phyloP scores from a whole-genome alignment of 164 flowering plant species.

The Liquidambar formosana region DNA sequence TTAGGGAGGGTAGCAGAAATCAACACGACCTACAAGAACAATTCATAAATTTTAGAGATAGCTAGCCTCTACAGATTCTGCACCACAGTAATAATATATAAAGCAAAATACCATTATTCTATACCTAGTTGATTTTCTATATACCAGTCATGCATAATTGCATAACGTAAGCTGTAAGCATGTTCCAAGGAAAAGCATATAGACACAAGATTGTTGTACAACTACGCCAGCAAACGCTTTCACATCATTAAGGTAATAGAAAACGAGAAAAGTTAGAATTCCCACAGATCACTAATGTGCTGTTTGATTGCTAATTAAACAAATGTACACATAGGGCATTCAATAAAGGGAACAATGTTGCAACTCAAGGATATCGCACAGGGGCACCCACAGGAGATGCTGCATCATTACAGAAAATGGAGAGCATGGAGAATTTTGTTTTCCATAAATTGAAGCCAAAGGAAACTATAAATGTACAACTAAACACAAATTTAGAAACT shows the following conservation, averaged over 20 bases:
- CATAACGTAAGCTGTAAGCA: neutral
- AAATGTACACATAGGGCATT: no score
- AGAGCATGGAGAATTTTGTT: neutral
- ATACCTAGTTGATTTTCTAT: neutral
- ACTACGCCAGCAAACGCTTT: neutral
- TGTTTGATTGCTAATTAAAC: no score
- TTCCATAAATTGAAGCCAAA: neutral
- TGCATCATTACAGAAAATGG: neutral
- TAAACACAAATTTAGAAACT: no score
- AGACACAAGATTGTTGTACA: neutral
- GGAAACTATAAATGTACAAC: neutral
- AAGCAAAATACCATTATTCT: neutral
- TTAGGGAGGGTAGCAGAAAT: slow-evolving; percentile 97
- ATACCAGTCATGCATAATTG: no score
- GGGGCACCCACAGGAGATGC: neutral
- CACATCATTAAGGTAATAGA: neutral
- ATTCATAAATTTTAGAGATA: neutral
- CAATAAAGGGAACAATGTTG: no score
- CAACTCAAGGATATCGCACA: neutral
- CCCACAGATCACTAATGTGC: neutral
- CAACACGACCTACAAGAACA: slow-evolving; percentile 65
- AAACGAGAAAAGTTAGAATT: neutral
- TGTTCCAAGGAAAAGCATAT: neutral
- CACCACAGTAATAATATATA: neutral
- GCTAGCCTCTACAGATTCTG: neutral